Conservation (phyloP, 352 stramenopile species). For the Phytophthora hybrid region DNA sequence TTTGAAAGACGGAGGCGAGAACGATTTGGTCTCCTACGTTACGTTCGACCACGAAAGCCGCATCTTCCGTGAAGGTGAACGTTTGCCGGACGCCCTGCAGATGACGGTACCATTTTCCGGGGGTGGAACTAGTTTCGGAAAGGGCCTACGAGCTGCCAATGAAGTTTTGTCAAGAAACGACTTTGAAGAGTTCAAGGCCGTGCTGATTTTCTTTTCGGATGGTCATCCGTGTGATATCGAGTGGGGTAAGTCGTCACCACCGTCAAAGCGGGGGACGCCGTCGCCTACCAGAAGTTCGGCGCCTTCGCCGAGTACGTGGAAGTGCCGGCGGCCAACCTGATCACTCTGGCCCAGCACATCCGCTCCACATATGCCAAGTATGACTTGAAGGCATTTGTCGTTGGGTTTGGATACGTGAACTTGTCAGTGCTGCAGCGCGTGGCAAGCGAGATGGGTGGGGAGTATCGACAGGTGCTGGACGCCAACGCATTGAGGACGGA, state of each 20-base stretch:
- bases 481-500: constrained; percentile 36
- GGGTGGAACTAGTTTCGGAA: constrained; percentile 45
- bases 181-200: constrained; percentile 59
- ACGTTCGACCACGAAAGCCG: constrained; percentile 37
- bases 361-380: constrained; percentile 56
- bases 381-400: constrained; percentile 60
- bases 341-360: constrained; percentile 61
- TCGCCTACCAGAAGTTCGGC: no score
- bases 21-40: constrained; percentile 48
- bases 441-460: constrained; percentile 52
- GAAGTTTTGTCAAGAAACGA: constrained; percentile 70
- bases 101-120: constrained; percentile 40
- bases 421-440: constrained; percentile 56
- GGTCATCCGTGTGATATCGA: constrained; percentile 47
- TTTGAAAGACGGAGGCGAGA: constrained; percentile 25
- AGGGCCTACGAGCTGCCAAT: constrained; percentile 51
- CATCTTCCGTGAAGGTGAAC: constrained; percentile 33
- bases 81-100: constrained; percentile 1
- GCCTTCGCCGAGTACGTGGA: no score
- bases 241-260: no score
- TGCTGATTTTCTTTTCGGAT: constrained; percentile 50
- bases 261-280: no score
- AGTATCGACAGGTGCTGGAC: constrained; percentile 50
- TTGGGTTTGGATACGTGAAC: constrained; percentile 72
- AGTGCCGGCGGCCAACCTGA: no score